phyloP scores from a whole-genome alignment of 805 yeast genomes.

The Lipomyces yamadae region DNA sequence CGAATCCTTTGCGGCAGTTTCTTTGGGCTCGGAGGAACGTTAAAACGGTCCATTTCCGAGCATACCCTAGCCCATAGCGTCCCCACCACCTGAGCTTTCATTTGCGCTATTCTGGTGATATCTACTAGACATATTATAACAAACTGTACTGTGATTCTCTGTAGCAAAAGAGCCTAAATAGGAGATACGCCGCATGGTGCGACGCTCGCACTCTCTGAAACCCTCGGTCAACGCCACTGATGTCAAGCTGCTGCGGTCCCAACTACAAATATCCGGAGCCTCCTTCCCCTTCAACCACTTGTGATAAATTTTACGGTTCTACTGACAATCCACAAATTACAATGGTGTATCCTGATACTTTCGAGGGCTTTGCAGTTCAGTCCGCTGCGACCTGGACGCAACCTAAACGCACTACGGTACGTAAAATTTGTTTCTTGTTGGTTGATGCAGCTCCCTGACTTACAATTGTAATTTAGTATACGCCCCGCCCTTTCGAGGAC shows the following conservation, averaged over 20 bases:
- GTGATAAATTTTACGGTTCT: neutral
- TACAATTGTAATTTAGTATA: constrained; percentile 23
- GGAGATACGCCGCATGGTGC: neutral
- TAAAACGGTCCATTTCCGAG: too few species aligned
- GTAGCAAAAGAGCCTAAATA: neutral
- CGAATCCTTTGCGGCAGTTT: too few species aligned
- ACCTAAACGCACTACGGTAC: constrained; percentile 34
- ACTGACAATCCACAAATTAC: neutral
- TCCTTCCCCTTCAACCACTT: too few species aligned
- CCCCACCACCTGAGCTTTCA: neutral
- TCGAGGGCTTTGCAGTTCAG: constrained; percentile 61
- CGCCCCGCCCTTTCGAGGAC: constrained; percentile 39
- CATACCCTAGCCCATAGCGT: neutral
- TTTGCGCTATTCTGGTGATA: neutral
- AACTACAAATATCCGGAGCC: too few species aligned
- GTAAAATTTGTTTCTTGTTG: neutral
- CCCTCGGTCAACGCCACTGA: constrained; percentile 4
- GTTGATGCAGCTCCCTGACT: neutral
- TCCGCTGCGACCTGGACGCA: constrained; percentile 35
- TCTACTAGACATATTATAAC: neutral
- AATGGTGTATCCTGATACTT: constrained; percentile 57
- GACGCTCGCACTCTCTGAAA: neutral
- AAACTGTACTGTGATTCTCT: neutral
- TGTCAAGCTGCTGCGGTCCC: neutral
- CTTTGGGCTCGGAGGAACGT: too few species aligned